Evolutionary conservation across 2,329 filamentous ascomycete species (phyloP), one percentile per base, ranked within the genome.

Genomic region (Dactylellina sp.): DNA sequence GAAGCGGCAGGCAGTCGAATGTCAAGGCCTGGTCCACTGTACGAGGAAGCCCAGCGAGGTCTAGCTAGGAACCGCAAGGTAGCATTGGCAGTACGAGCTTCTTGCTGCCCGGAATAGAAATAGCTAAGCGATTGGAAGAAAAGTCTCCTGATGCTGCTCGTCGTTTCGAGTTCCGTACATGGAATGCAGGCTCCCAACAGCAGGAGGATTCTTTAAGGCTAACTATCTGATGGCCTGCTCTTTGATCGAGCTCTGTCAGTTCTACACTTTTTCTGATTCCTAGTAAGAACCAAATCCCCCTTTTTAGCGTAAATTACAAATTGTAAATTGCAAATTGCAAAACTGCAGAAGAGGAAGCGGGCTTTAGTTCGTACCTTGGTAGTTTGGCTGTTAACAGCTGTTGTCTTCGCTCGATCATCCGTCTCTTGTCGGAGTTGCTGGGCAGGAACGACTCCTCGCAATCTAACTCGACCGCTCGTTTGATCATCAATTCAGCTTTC

Each of bases 41-140:
- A n/a, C n/a, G n/a, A n/a, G n/a, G n/a, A n/a, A n/a, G n/a, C n/a
- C n/a, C n/a, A n/a, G n/a, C n/a, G n/a, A n/a, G n/a, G n/a, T n/a
- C n/a, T n/a, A n/a, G n/a, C n/a, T n/a, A n/a, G 47, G 50, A 61
- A 65, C 53, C 47, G 60, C 40, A 60, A 59, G 66, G 65, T 62
- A 46, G 61, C 68, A 61, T 63, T 39, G 44, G 49, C 40, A 55
- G 35, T 52, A 57, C 62, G 56, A 60, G 53, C 53, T 60, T 68
- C 59, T 37, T 49, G 20, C 53, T 60, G 28, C 61, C 61, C 47
- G 61, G 55, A 74, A 74, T 66, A 65, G 70, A 46, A 72, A 63
- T 61, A 46, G 47, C 70, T 42, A 74, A 74, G 61, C 40, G 56
- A 64, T 12, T 12, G 37, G 28, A 24, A 18, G 32, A 61, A 72